These are phyloP conservation scores for Cryptosporidium felis DNA, from an alignment of 169 alveolate genomes.

Conservation along the genomic window DNA sequence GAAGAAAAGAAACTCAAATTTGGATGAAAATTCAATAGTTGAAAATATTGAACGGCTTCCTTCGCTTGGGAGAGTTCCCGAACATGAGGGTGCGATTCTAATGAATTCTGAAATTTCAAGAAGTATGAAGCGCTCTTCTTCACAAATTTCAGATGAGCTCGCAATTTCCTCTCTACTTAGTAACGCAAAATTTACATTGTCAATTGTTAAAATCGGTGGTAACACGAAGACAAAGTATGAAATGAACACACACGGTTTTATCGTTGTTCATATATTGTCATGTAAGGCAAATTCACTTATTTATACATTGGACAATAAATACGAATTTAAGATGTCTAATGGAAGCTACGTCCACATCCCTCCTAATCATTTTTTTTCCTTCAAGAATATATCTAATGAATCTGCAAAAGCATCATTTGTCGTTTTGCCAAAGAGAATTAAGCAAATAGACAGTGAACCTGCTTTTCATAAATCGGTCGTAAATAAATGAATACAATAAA, in stretches of 20 bases:
- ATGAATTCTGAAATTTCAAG: slow-evolving; percentile 63
- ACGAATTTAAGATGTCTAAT: slow-evolving; percentile 51
- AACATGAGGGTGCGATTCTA: slow-evolving; percentile 65
- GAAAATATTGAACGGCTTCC: slow-evolving; percentile 58
- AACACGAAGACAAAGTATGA: slow-evolving; percentile 53
- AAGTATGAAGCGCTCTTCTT: slow-evolving; percentile 56
- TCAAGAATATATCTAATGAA: slow-evolving; percentile 44
- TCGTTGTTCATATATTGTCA: slow-evolving; percentile 52
- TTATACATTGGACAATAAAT: slow-evolving; percentile 45
- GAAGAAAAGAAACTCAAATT: background rate
- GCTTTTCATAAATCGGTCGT: slow-evolving; percentile 11
- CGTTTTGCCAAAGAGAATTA: slow-evolving; percentile 23
- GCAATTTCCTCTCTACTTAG: slow-evolving; percentile 50
- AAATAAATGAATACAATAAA: no score
- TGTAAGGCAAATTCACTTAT: slow-evolving; percentile 59
- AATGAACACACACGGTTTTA: slow-evolving; percentile 41
- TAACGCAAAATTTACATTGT: slow-evolving; percentile 50
- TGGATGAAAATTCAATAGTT: slow-evolving; percentile 20
- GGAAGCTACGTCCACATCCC: slow-evolving; percentile 68
- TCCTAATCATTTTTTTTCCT: slow-evolving; percentile 49
- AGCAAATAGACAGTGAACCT: slow-evolving; percentile 41
- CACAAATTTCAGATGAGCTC: slow-evolving; percentile 53
- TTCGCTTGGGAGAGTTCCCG: slow-evolving; percentile 69
- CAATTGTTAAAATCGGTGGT: slow-evolving; percentile 44
- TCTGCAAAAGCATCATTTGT: slow-evolving; percentile 64